Percentiles rank a stretch among this genome's conserved stretches.
Conservation (phyloP, 768 basidiomycete species). For the Leccinum variicolor region DNA sequence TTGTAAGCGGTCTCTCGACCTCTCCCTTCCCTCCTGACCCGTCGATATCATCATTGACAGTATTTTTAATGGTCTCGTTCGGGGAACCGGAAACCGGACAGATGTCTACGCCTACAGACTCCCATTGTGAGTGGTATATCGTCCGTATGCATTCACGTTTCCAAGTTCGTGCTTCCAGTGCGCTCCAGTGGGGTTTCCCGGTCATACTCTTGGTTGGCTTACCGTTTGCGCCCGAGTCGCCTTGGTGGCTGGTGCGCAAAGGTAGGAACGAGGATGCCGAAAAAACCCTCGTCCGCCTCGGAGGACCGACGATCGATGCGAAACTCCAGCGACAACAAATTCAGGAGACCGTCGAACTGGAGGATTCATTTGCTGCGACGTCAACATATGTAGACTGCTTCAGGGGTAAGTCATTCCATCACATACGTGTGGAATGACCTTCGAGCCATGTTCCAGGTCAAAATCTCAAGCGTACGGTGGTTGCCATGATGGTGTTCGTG, state of each 20-base stretch:
- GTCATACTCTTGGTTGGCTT: conserved; percentile 29
- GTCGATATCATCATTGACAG: not conserved
- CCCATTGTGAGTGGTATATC: conserved; percentile 19
- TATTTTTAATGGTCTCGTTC: conserved; percentile 25
- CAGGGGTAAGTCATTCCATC: conserved; percentile 16
- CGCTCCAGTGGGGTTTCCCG: conserved; percentile 34
- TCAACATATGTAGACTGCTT: conserved; percentile 33
- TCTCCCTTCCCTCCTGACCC: not conserved
- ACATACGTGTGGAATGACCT: too few relatives aligned
- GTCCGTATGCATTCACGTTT: not conserved
- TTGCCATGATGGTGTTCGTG: conserved; percentile 32
- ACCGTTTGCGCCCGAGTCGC: conserved; percentile 30
- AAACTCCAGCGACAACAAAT: too few relatives aligned
- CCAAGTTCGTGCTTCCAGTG: conserved; percentile 7
- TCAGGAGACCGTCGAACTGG: too few relatives aligned
- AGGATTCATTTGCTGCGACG: too few relatives aligned
- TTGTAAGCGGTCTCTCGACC: conserved; percentile 9
- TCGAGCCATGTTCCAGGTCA: conserved; percentile 10
- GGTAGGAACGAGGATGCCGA: too few relatives aligned
- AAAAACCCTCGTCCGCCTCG: too few relatives aligned
- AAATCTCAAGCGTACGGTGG: conserved; percentile 23
- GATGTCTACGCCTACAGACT: conserved; percentile 24
- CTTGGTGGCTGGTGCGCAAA: conserved; percentile 29
- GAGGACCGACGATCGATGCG: too few relatives aligned
- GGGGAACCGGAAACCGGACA: conserved; percentile 21